Base-by-base conservation (phyloP, 306 rosid species). In the Urtica urens region DNA sequence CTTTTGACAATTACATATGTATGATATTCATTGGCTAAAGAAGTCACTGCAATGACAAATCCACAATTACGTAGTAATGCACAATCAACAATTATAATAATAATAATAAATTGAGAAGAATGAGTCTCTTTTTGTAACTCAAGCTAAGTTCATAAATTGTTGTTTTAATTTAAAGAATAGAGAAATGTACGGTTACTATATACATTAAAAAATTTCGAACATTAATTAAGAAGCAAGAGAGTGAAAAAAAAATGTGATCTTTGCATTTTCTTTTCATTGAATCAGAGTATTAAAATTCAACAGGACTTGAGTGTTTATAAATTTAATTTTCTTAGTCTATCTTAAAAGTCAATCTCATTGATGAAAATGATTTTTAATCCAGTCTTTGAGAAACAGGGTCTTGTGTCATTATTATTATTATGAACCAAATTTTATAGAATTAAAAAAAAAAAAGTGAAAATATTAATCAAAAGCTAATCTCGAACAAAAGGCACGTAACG, bases 31-130 rank as follows among this genome's bases (percentile, higher is more conserved):
- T 39, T n/a, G 44, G 21, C 20, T 29, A 42, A 63, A 40, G 23
- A 62, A 63, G 76, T 67, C 64, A 50, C 42, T 27, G 39, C 17
- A 26, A 58, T 16, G 20, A 41, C 17, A 62, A n/a, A 48, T 21
- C 54, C 24, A 23, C 11, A 29, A 45, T 21, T 45, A 11, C 19
- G 28, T 25, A 17, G 53, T 34, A 9, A 12, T 13, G 13, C 26
- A 47, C 61, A 46, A 14, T 23, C 14, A 44, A 21, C 58, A 20
- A 37, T 25, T 48, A 10, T n/a, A n/a, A n/a, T n/a, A n/a, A n/a
- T n/a, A n/a, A n/a, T n/a, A n/a, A n/a, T n/a, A n/a, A n/a, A n/a
- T n/a, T n/a, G n/a, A n/a, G n/a, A n/a, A n/a, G n/a, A n/a, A n/a
- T n/a, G n/a, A n/a, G n/a, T n/a, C n/a, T n/a, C n/a, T n/a, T n/a